Percentiles rank a stretch among this genome's conserved stretches.
These are phyloP conservation scores for Diaporthe citriasiana DNA, from an alignment of 2,329 filamentous ascomycete genomes.

Conservation along the genomic window DNA sequence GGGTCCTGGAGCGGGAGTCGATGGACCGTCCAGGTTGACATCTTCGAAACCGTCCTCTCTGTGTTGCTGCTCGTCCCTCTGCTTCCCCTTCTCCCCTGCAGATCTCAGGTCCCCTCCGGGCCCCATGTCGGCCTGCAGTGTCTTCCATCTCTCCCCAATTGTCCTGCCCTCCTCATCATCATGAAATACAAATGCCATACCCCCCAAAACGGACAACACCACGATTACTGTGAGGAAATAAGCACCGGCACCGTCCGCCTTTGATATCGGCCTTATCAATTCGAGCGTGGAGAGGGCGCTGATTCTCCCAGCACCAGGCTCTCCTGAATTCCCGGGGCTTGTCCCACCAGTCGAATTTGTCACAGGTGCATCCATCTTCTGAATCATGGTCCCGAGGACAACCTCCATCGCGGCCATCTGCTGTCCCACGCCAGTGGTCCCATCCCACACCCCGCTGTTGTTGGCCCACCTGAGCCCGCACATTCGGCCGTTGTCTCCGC, in stretches of 20 bases:
- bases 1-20: slow-evolving; percentile 1
- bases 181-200: slow-evolving; percentile 37
- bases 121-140: slow-evolving; percentile 1
- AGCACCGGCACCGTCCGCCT: slow-evolving; percentile 77
- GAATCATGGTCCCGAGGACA: slow-evolving; percentile 72
- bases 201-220: slow-evolving; percentile 28
- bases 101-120: background rate
- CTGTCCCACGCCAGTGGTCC: slow-evolving; percentile 74
- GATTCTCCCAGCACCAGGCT: slow-evolving; percentile 60
- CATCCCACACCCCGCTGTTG: slow-evolving; percentile 65
- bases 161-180: slow-evolving; percentile 34
- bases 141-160: slow-evolving; percentile 28
- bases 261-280: slow-evolving; percentile 60
- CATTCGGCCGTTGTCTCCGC: slow-evolving; percentile 68
- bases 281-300: slow-evolving; percentile 45
- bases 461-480: slow-evolving; percentile 74
- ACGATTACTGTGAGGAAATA: slow-evolving; percentile 67
- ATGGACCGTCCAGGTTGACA: slow-evolving; percentile 27
- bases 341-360: slow-evolving; percentile 71
- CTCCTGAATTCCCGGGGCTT: slow-evolving; percentile 62
- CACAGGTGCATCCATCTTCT: slow-evolving; percentile 57
- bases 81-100: background rate
- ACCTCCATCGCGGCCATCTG: slow-evolving; percentile 79
- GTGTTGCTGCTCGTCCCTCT: background rate
- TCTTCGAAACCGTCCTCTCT: background rate